Evolutionary conservation across 768 basidiomycete genomes (phyloP).

Genomic region (Macrolepiota dolichaula): DNA sequence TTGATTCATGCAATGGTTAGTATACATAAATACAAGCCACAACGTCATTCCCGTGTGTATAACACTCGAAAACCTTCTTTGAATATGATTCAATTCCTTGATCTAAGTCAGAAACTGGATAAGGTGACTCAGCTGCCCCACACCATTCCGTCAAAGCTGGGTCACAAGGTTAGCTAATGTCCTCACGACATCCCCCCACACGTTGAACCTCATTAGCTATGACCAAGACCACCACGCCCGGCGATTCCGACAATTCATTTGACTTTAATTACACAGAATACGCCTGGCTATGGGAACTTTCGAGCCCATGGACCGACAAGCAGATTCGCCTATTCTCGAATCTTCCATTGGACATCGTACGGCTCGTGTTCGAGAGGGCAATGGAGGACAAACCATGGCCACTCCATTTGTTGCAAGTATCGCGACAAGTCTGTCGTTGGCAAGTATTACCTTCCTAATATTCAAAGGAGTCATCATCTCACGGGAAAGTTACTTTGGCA

Average conservation of each 20-base stretch:
- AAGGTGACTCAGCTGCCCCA: no score
- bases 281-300: background rate
- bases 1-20: no score
- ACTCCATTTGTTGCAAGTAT: slow-evolving; percentile 3
- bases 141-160: background rate
- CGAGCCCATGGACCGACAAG: background rate
- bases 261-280: background rate
- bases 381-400: slow-evolving; percentile 4
- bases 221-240: background rate
- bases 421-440: background rate
- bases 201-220: background rate
- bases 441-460: background rate
- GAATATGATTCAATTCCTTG: no score
- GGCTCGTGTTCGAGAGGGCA: slow-evolving; percentile 8
- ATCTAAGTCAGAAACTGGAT: no score
- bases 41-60: no score
- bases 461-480: background rate
- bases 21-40: no score
- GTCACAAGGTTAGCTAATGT: no score
- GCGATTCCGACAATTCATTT: no score
- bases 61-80: no score
- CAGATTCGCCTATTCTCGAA: background rate
- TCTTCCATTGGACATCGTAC: slow-evolving; percentile 3
- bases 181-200: background rate
- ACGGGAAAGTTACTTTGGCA: no score